Conservation (phyloP, 176 grass and related monocot species). For the Zoysia pacifica region DNA sequence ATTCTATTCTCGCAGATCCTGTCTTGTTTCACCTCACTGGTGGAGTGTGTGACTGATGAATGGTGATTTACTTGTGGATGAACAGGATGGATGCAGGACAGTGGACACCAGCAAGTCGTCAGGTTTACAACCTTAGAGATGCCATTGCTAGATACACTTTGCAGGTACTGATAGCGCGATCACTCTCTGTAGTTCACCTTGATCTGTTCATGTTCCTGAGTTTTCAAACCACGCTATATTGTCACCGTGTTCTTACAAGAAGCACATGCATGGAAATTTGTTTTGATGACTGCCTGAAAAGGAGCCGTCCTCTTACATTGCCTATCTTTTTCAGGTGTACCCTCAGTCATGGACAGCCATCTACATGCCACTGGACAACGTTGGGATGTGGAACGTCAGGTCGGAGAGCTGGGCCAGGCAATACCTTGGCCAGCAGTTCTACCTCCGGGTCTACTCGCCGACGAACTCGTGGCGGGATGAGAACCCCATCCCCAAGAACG, state of each 20-base stretch:
- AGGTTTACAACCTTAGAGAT: slow-evolving; percentile 82
- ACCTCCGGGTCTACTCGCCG: slow-evolving; percentile 89
- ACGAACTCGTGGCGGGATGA: slow-evolving; percentile 91
- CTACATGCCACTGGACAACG: slow-evolving; percentile 96
- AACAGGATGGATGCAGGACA: slow-evolving; percentile 88
- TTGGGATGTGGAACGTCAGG: slow-evolving; percentile 95
- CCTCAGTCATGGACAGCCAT: slow-evolving; percentile 83
- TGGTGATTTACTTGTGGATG: neutral
- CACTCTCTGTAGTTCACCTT: neutral
- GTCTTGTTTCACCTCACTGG: neutral
- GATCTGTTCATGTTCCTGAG: neutral
- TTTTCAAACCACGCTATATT: neutral
- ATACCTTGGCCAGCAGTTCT: slow-evolving; percentile 94
- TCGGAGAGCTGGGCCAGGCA: slow-evolving; percentile 91
- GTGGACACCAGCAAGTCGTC: slow-evolving; percentile 68
- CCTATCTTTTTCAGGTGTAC: slow-evolving; percentile 66
- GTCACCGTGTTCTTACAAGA: neutral
- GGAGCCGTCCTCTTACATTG: neutral
- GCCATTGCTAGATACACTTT: slow-evolving; percentile 77
- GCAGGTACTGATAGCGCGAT: slow-evolving; percentile 50
- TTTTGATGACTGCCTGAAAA: neutral
- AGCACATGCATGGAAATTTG: neutral
- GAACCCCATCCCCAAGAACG: slow-evolving; percentile 91
- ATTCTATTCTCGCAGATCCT: neutral
- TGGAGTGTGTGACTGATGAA: slow-evolving; percentile 15